Conservation (phyloP, 2,329 filamentous ascomycete genomes). For the Graphilbum sp. region DNA sequence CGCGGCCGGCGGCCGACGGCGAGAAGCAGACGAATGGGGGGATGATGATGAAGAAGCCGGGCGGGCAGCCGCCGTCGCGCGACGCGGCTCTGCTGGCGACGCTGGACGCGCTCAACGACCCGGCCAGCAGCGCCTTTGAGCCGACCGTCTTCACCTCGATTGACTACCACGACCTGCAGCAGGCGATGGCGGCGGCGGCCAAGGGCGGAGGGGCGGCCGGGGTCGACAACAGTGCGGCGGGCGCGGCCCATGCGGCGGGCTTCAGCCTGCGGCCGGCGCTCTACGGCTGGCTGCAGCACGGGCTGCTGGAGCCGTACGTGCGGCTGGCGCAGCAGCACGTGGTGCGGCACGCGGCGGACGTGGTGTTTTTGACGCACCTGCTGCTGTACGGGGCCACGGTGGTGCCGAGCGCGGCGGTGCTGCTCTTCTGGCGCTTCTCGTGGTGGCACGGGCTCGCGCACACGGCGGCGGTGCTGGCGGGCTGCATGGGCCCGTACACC, state of each 20-base stretch:
- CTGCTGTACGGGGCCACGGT: conserved; percentile 55
- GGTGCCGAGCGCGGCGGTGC: conserved; percentile 45
- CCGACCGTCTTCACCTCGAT: conserved; percentile 26
- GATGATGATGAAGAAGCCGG: too few relatives aligned
- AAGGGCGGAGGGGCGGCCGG: too few relatives aligned
- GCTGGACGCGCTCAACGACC: conserved; percentile 26
- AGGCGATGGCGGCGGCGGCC: conserved; percentile 11
- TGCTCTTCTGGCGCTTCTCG: conserved; percentile 48
- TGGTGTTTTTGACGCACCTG: conserved; percentile 64
- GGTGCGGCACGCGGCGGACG: conserved; percentile 52
- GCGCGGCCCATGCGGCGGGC: too few relatives aligned
- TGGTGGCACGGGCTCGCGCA: conserved; percentile 54
- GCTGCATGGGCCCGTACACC: conserved; percentile 57
- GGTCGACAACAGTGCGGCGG: too few relatives aligned
- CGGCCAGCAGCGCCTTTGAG: conserved; percentile 23
- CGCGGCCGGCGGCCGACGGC: conserved; percentile 1
- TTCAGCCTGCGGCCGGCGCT: conserved; percentile 19
- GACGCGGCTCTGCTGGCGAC: conserved; percentile 17
- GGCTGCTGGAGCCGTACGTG: conserved; percentile 44
- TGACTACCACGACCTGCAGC: conserved; percentile 21
- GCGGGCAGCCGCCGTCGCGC: conserved; percentile 4
- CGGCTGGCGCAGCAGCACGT: conserved; percentile 30
- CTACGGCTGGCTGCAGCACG: conserved; percentile 30
- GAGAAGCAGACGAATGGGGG: background rate
- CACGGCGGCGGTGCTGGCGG: conserved; percentile 43